Conservation (phyloP, 1,284 basidiomycete genomes). For the Porogramme epimiltina region DNA sequence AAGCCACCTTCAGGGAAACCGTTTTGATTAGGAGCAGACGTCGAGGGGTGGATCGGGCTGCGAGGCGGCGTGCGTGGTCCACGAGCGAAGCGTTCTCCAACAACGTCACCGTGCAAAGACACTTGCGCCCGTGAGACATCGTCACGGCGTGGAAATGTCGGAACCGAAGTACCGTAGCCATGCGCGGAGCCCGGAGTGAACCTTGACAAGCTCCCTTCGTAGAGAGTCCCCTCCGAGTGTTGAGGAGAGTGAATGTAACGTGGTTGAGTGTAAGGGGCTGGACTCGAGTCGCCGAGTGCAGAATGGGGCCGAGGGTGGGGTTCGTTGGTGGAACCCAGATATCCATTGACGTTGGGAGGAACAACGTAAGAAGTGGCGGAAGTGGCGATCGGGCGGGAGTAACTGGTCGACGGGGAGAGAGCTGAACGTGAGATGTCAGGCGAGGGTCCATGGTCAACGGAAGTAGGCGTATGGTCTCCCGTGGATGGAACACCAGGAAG, state of each 20-base stretch:
- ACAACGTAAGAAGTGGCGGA: constrained; percentile 44
- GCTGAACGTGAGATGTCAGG: constrained; percentile 14
- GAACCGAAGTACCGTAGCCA: constrained; percentile 9
- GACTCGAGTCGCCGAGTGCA: constrained; percentile 11
- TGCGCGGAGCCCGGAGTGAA: constrained; percentile 3
- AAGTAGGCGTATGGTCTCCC: constrained; percentile 11
- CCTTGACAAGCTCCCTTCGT: constrained; percentile 7
- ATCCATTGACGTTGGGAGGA: constrained; percentile 3
- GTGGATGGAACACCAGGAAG: constrained; percentile 11
- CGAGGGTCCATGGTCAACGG: constrained; percentile 6
- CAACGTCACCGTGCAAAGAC: constrained; percentile 2
- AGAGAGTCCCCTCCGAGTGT: constrained; percentile 14
- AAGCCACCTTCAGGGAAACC: constrained; percentile 1
- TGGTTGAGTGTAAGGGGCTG: constrained; percentile 8
- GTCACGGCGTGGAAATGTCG: constrained; percentile 8
- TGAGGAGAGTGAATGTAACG: constrained; percentile 18
- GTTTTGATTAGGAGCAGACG: neutral
- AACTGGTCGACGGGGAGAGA: constrained; percentile 25
- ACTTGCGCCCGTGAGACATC: neutral
- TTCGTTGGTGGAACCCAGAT: constrained; percentile 13
- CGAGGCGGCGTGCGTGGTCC: constrained; percentile 47
- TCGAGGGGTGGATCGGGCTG: constrained; percentile 49
- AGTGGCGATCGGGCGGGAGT: constrained; percentile 46
- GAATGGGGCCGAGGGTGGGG: constrained; percentile 30
- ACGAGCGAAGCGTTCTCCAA: constrained; percentile 5